Evolutionary conservation across 306 rosid genomes (phyloP), one percentile per base, ranked within the genome.

Genomic region (Sicyos edulis): DNA sequence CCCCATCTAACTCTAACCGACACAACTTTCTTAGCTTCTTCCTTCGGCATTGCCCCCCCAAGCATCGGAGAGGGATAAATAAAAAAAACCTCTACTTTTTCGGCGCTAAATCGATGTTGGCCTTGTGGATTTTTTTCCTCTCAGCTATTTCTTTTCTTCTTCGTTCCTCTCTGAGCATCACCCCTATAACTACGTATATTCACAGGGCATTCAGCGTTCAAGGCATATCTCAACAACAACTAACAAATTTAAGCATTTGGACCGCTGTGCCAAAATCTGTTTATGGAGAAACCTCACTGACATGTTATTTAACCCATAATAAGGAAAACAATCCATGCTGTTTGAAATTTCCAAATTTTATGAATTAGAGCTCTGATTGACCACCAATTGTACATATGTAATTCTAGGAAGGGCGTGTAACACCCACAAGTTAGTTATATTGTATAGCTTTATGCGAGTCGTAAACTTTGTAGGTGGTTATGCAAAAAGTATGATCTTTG

Each of bases 351-450:
- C 56, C 72, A 67, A 20, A 10, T 12, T 17, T 1, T 10, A 40
- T 42, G 26, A 44, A 19, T 19, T 42, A 65, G 71, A 44, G 47
- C 14, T 64, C 52, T n/a, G 4, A 40, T 59, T 24, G 65, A 29
- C 67, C 47, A 32, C 42, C 52, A n/a, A 40, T 4, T 40, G 16
- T 3, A 7, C 37, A 64, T 0, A 8, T 1, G 9, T 42, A 12
- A 60, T 29, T 32, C 67, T 60, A 60, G 47, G 45, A 60, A n/a
- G 67, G 59, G 45, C 6, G 6, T 60, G 67, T 8, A 60, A 60
- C 21, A 29, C 67, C 45, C 44, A 60, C 21, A 58, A 2, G 60
- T 20, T 59, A 59, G 42, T 59, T 67, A 19, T 66, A 20, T 5
- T 0, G 16, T 47, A 1, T 65, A 5, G 54, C 5, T 44, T 65